Evolutionary conservation across 768 basidiomycete genomes (phyloP).

Genomic region (Saitozyma sp.): DNA sequence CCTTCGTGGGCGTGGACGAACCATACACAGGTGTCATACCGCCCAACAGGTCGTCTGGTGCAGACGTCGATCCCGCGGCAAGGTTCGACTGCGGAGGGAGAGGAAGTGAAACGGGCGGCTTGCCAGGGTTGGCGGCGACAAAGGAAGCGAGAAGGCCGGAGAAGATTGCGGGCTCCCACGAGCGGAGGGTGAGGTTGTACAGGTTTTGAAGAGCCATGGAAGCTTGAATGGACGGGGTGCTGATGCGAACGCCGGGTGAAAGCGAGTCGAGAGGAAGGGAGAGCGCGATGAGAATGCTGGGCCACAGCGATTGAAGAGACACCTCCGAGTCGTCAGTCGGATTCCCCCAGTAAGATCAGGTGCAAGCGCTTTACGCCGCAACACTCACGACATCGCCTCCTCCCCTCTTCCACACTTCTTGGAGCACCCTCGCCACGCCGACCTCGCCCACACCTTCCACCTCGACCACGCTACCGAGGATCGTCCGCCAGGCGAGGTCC

Average conservation of each 20-base stretch:
- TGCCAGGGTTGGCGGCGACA: conserved; percentile 1
- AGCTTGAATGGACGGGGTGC: conserved; percentile 32
- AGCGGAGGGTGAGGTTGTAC: conserved; percentile 43
- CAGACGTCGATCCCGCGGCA: background rate
- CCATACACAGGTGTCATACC: conserved; percentile 10
- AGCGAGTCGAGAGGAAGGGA: conserved; percentile 13
- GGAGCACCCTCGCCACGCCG: conserved; percentile 30
- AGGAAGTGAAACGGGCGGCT: background rate
- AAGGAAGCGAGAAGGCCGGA: conserved; percentile 37
- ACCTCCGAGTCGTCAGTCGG: background rate
- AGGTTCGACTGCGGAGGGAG: background rate
- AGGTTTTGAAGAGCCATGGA: conserved; percentile 34
- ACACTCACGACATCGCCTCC: conserved; percentile 40
- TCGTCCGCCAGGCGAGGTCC: conserved; percentile 42
- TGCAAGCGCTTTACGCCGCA: background rate
- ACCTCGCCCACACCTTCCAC: conserved; percentile 41
- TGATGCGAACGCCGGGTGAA: conserved; percentile 15
- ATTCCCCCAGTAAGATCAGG: background rate
- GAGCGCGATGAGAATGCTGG: conserved; percentile 30
- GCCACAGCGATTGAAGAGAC: conserved; percentile 12
- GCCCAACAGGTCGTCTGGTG: conserved; percentile 1
- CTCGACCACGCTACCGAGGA: conserved; percentile 38
- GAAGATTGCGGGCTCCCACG: conserved; percentile 43
- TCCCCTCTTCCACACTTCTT: conserved; percentile 43
- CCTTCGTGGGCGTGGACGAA: conserved; percentile 32